Evolutionary conservation across 2,329 filamentous ascomycete species (phyloP), one percentile per base, ranked within the genome.

Genomic region (Penicillium fuscoglaucum): DNA sequence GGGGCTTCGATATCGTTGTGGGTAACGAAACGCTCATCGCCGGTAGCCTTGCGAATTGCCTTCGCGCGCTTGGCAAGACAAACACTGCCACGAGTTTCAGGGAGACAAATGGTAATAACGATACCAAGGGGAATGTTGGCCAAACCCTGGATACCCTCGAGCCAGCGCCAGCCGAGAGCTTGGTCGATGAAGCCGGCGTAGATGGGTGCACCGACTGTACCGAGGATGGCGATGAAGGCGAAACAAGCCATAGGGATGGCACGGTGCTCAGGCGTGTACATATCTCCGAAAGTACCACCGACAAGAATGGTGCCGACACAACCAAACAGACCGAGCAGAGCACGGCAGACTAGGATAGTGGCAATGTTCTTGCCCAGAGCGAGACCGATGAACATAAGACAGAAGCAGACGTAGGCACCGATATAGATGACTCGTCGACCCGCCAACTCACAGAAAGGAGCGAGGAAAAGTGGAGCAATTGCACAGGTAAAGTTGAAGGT

Each of bases 121-220:
- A 81, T 74, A 17, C 77, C 68, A 7, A 83, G 77, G 5, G 80
- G 80, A 33, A 83, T 74, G 66, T 82, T 83, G 63, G 78, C 76
- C 4, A 83, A 66, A 8, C 81, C 81, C 63, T 83, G 80, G 44
- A 83, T 79, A 51, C 80, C 81, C 67, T 83, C 75, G 28, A 82
- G 77, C 81, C 81, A 83, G 55, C 81, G 72, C 81, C 81, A 83
- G 54, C 80, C 80, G 24, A 83, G 72, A 41, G 78, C 71, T 65
- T 82, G 73, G 67, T 83, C 80, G 66, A 83, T 82, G 72, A 82
- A 83, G 44, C 81, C 80, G 47, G 80, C 79, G 66, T 83, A 82
- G 64, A 83, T 82, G 40, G 81, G 81, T 3, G 81, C 81, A 6
- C 74, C 79, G 28, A 83, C 80, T 10, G 81, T 83, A 45, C 81